Base-by-base conservation (phyloP, 768 basidiomycete genomes). In the Sporobolomyces pararoseus region DNA sequence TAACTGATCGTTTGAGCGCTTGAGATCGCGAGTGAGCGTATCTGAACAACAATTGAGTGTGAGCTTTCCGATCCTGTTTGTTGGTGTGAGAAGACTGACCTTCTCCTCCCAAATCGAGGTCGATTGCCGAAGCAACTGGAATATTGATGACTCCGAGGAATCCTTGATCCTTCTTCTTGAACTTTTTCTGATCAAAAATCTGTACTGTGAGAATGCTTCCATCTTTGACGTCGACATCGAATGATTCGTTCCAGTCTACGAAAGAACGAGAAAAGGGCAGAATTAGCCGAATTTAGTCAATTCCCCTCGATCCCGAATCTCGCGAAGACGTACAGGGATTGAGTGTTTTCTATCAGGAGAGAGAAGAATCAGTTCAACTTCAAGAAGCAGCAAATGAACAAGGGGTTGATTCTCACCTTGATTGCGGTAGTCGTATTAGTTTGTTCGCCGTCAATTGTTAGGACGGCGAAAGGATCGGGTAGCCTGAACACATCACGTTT, bases 141-240 rank as follows among this genome's bases (percentile, higher is more conserved):
- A 98, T 85, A 79, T 99, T 99, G 75, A 98, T 94, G 19, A 98
- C 95, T 42, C 96, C 96, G 63, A 99, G 83, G 80, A 99, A 99
- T 2, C 96, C 96, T 79, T 98, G 96, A 79, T 99, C 96, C 77
- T 89, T 87, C 81, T 90, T 85, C 84, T 99, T 99, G 83, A 98
- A 98, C 81, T 99, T 99, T 80, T 92, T 88, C 81, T 98, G 95
- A 81, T 99, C 96, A 75, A 98, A 98, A 76, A 98, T 96, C 81
- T 99, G 96, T 1, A 98, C 94, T 7, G 92, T 91, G 67, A 99
- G 86, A 55, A 98, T 90, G 23, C 94, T 97, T n/a, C 90, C 91
- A 75, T 99, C 96, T 80, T 93, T 95, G 78, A 96, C 95, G 60
- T 86, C 90, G 75, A 99, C 89, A 78, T 98, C 95, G 80, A 99